Evolutionary conservation across 2,329 filamentous ascomycete species (phyloP).

Genomic region (Alternaria sp.): DNA sequence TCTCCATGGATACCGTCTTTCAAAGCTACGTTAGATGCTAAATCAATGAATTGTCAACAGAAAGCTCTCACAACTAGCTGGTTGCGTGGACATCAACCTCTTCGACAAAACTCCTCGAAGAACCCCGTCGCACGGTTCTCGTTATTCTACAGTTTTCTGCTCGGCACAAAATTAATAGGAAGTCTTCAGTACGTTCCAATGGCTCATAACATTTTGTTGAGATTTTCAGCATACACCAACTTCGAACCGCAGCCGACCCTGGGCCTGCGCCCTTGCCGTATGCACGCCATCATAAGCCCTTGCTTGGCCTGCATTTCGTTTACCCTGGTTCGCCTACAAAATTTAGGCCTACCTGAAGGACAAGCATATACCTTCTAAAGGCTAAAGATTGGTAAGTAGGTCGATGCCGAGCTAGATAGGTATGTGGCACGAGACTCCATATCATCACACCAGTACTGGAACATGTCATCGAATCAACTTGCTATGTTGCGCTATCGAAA

Average conservation of each 20-base stretch:
- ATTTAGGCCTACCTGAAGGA: not conserved
- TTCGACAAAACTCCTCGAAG: not conserved
- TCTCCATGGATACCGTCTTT: not conserved
- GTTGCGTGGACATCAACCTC: not conserved
- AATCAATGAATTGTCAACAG: not conserved
- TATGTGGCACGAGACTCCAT: slow-evolving; percentile 8
- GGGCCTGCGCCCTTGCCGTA: slow-evolving; percentile 1
- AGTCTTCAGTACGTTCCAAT: not conserved
- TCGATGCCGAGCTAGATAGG: not conserved
- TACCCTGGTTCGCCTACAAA: not conserved
- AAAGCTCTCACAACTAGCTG: not conserved
- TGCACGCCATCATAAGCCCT: slow-evolving; percentile 6
- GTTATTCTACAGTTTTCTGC: not conserved
- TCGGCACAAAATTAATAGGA: not conserved
- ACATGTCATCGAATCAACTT: slow-evolving; percentile 7
- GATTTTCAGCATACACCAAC: not conserved
- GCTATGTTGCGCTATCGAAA: slow-evolving; percentile 9
- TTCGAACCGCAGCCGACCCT: not conserved
- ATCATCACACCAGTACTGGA: not conserved
- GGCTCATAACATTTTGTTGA: not conserved
- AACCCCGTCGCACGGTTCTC: not conserved
- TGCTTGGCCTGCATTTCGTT: slow-evolving; percentile 4
- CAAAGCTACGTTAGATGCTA: not conserved
- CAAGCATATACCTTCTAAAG: not conserved
- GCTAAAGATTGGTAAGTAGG: not conserved